phyloP scores from a whole-genome alignment of 129 eudicot species.

The Gnaphalium uliginosum region DNA sequence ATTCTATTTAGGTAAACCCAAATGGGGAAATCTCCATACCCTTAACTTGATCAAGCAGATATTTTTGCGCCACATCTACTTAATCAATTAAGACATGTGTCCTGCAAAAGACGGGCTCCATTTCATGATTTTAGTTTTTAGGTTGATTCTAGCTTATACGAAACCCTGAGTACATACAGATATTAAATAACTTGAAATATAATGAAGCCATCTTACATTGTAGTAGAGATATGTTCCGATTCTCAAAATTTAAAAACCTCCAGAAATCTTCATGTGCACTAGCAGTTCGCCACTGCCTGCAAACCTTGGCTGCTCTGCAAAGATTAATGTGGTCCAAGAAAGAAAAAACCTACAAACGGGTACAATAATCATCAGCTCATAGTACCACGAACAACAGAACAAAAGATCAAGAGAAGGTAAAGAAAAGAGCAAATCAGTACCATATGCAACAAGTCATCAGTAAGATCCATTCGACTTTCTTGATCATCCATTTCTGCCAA shows the following conservation, averaged over 20 bases:
- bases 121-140: neutral
- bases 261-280: conserved; percentile 97
- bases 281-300: conserved; percentile 95
- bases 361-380: conserved; percentile 12
- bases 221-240: conserved; percentile 53
- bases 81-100: neutral
- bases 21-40: neutral
- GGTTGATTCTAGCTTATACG: conserved; percentile 8
- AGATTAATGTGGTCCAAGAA: conserved; percentile 80
- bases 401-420: neutral
- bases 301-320: conserved; percentile 86
- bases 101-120: neutral
- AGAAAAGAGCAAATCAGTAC: conserved; percentile 33
- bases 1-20: neutral
- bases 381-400: conserved; percentile 9
- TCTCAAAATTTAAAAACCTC: conserved; percentile 77
- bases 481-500: conserved; percentile 44
- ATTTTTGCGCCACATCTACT: neutral
- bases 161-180: conserved; percentile 10
- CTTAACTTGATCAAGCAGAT: conserved; percentile 4
- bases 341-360: conserved; percentile 67
- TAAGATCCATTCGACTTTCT: conserved; percentile 87
- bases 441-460: conserved; percentile 94
- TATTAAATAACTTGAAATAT: neutral
- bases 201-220: conserved; percentile 67